phyloP scores from a whole-genome alignment of 2,329 filamentous ascomycete genomes.

The Ascochyta fabae region DNA sequence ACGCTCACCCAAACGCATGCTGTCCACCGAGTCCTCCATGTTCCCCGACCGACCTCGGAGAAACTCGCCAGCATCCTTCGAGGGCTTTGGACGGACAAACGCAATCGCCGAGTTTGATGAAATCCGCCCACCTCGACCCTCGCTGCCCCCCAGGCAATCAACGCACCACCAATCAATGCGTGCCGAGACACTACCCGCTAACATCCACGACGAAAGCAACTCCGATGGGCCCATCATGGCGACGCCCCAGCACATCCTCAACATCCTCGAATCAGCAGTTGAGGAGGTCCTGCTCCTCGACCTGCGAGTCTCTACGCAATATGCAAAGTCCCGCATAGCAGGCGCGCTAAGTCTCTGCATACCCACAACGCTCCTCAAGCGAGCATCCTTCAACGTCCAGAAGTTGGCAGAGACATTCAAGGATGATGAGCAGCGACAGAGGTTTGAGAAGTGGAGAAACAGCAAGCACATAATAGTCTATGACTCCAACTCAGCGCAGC shows the following conservation, averaged over 20 bases:
- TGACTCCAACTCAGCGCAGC: conserved; percentile 76
- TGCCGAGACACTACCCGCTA: conserved; percentile 56
- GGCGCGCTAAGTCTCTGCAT: conserved; percentile 93
- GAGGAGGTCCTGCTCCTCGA: conserved; percentile 76
- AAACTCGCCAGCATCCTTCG: conserved; percentile 56
- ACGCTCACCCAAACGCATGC: conserved; percentile 57
- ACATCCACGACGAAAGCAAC: conserved; percentile 31
- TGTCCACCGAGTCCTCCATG: conserved; percentile 53
- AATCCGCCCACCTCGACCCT: conserved; percentile 39
- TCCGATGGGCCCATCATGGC: conserved; percentile 50
- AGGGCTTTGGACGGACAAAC: conserved; percentile 44
- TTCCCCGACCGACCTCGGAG: conserved; percentile 53
- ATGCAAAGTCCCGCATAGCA: conserved; percentile 73
- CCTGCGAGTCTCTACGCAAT: conserved; percentile 85
- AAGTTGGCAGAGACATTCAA: conserved; percentile 90
- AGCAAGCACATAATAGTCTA: conserved; percentile 85
- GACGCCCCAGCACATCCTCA: conserved; percentile 57
- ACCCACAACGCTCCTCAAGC: conserved; percentile 89
- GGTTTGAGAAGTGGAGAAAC: conserved; percentile 77
- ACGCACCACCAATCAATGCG: conserved; percentile 35
- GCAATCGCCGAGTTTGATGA: conserved; percentile 46
- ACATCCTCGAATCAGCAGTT: conserved; percentile 55
- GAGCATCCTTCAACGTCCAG: conserved; percentile 85
- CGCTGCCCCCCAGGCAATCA: conserved; percentile 36
- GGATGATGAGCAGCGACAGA: conserved; percentile 69